Evolutionary conservation across 1,284 basidiomycete genomes (phyloP).

Genomic region (Neolentinus lepideus): DNA sequence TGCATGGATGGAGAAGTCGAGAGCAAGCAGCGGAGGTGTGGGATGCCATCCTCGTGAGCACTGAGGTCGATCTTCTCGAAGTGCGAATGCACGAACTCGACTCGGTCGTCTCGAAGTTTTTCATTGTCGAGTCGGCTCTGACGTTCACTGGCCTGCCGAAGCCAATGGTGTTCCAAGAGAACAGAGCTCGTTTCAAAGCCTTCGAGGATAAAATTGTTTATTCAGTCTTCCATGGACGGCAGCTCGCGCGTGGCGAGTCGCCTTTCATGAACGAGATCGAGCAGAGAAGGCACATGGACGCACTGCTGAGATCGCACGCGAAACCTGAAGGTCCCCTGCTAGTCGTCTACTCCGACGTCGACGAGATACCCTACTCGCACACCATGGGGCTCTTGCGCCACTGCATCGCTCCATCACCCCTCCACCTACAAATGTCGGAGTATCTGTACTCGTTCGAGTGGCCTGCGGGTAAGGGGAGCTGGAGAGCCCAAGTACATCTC

Average conservation of each 20-base stretch:
- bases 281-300: conserved; percentile 34
- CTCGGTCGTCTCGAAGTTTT: conserved; percentile 52
- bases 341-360: conserved; percentile 63
- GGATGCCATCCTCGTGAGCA: conserved; percentile 58
- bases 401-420: conserved; percentile 48
- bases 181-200: conserved; percentile 39
- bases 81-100: conserved; percentile 62
- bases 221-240: conserved; percentile 21
- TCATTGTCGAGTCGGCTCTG: conserved; percentile 47
- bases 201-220: conserved; percentile 52
- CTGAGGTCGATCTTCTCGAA: conserved; percentile 65
- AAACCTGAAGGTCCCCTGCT: conserved; percentile 28
- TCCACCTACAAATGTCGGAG: conserved; percentile 62
- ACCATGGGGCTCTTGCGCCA: conserved; percentile 48
- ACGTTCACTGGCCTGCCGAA: conserved; percentile 60
- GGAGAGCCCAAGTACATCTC: conserved; percentile 47
- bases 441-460: conserved; percentile 65
- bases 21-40: conserved; percentile 19
- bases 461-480: conserved; percentile 44
- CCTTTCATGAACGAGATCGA: conserved; percentile 30
- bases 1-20: conserved; percentile 49
- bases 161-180: conserved; percentile 41
- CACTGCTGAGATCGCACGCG: conserved; percentile 31
- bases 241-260: conserved; percentile 21
- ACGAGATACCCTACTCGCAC: conserved; percentile 56